Percentiles rank a stretch among this genome's conserved stretches.
Evolutionary conservation across 2,329 filamentous ascomycete genomes (phyloP).

Genomic region (Ambrosiella beaveri): DNA sequence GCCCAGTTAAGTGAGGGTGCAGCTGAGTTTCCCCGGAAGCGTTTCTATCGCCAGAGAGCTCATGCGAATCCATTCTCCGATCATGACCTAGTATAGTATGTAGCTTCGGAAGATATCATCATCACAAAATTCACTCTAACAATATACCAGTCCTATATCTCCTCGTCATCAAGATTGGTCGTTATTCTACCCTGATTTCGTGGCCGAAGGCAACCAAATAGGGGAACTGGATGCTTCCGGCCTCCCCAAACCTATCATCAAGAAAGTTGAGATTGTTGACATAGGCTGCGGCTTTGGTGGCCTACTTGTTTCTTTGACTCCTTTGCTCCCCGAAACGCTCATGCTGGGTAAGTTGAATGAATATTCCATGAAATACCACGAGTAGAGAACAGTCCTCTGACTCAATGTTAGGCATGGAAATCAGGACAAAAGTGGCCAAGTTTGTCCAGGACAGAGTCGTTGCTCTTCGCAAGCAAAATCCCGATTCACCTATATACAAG

Average conservation of each 20-base stretch:
- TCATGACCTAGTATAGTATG: constrained; percentile 74
- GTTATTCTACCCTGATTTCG: constrained; percentile 60
- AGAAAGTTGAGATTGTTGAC: constrained; percentile 81
- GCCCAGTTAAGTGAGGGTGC: constrained; percentile 23
- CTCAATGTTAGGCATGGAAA: constrained; percentile 56
- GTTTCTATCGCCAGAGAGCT: constrained; percentile 87
- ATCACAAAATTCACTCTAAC: constrained; percentile 1
- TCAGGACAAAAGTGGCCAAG: constrained; percentile 74
- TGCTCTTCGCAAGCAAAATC: constrained; percentile 54
- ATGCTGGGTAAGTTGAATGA: constrained; percentile 48
- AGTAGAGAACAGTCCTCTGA: constrained; percentile 6
- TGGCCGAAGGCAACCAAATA: constrained; percentile 21
- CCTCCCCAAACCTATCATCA: constrained; percentile 10
- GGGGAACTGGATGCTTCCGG: constrained; percentile 6
- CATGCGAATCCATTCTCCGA: constrained; percentile 98
- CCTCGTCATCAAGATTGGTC: constrained; percentile 88
- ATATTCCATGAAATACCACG: background rate
- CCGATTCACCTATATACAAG: constrained; percentile 43
- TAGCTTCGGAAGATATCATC: constrained; percentile 13
- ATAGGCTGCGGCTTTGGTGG: constrained; percentile 96
- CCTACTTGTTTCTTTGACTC: constrained; percentile 68
- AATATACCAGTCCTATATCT: constrained; percentile 45
- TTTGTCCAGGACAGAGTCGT: constrained; percentile 79
- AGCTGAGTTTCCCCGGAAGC: constrained; percentile 68
- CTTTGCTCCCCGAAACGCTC: constrained; percentile 62